Base-by-base conservation (phyloP, 331 rosid genomes). In the Dryas integrifolia region DNA sequence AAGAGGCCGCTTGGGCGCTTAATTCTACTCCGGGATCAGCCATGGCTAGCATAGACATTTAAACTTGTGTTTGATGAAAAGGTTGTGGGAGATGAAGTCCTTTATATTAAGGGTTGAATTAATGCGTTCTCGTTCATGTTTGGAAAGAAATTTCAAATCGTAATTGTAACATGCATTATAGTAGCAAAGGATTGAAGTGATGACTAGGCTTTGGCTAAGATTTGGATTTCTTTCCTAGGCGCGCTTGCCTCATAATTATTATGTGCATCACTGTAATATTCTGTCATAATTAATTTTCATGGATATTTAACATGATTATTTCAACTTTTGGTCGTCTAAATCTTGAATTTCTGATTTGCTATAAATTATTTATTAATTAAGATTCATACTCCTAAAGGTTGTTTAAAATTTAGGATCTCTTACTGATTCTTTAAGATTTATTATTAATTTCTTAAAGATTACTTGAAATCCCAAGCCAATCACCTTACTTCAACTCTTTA, bases 91-190 rank as follows among this genome's bases (percentile, higher is more conserved):
- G 52, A 62, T 75, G 49, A 73, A 30, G 43, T 72, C 65, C 66
- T 65, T 72, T 85, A 58, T 85, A 85, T 73, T 57, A 16, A 65
- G 80, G 77, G 82, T 76, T 38, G 60, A 69, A 38, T 82, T 72
- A 79, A 82, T 79, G 79, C 79, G 38, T 41, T 59, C 35, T 70
- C 58, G 52, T 41, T 70, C 63, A 44, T 40, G 15, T 73, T 68
- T 21, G 84, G 88, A 18, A 85, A 66, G 46, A 77, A 72, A 85
- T 79, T 80, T 11, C 76, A 7, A 12, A 11, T 70, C 26, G 59
- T 55, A 68, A 53, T 68, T 72, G 67, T 63, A 57, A 72, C 66
- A 53, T 65, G 53, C 59, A 73, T 44, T 40, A 18, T 61, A 55
- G 12, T 12, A 43, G 51, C 38, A 62, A 39, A 81, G 51, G 72